These are phyloP conservation scores for Delitschia confertaspora DNA, from an alignment of 495 filamentous ascomycete species.

Conservation along the genomic window DNA sequence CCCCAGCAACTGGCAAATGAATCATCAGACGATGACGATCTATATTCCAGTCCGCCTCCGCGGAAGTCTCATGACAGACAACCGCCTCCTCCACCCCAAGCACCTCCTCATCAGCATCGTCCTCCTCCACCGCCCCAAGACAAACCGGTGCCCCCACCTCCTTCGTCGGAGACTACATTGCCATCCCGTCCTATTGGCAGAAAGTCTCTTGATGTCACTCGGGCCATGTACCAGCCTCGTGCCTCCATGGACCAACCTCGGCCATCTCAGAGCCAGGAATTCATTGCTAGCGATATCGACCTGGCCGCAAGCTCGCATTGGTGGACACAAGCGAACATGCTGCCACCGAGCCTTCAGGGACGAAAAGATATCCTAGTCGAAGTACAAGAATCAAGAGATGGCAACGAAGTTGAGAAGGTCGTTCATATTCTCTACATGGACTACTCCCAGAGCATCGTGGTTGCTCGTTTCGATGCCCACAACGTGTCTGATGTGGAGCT, in stretches of 20 bases:
- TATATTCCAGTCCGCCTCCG: slow-evolving; percentile 29
- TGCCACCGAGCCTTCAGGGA: slow-evolving; percentile 72
- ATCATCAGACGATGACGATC: slow-evolving; percentile 32
- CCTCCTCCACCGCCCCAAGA: slow-evolving; percentile 19
- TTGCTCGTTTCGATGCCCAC: slow-evolving; percentile 65
- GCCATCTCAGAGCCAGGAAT: slow-evolving; percentile 63
- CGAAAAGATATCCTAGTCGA: slow-evolving; percentile 79
- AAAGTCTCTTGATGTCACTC: slow-evolving; percentile 61
- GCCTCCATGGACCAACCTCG: slow-evolving; percentile 66
- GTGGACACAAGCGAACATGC: slow-evolving; percentile 69
- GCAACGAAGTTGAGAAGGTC: slow-evolving; percentile 63
- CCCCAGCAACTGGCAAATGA: slow-evolving; percentile 19
- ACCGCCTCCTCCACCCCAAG: slow-evolving; percentile 30
- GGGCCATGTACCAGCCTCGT: slow-evolving; percentile 43
- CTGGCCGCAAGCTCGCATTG: slow-evolving; percentile 61
- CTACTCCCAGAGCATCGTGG: slow-evolving; percentile 90
- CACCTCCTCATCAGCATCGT: slow-evolving; percentile 20
- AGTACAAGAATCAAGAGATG: slow-evolving; percentile 63
- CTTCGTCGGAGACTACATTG: slow-evolving; percentile 12
- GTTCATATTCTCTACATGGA: slow-evolving; percentile 84
- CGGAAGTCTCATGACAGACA: slow-evolving; percentile 33
- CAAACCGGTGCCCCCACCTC: slow-evolving; percentile 7
- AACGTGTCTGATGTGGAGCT: slow-evolving; percentile 62
- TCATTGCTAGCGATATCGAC: slow-evolving; percentile 80
- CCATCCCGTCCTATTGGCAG: slow-evolving; percentile 36